Base-by-base conservation (phyloP, 2,329 filamentous ascomycete species). In the Rugonectria rugulosa region DNA sequence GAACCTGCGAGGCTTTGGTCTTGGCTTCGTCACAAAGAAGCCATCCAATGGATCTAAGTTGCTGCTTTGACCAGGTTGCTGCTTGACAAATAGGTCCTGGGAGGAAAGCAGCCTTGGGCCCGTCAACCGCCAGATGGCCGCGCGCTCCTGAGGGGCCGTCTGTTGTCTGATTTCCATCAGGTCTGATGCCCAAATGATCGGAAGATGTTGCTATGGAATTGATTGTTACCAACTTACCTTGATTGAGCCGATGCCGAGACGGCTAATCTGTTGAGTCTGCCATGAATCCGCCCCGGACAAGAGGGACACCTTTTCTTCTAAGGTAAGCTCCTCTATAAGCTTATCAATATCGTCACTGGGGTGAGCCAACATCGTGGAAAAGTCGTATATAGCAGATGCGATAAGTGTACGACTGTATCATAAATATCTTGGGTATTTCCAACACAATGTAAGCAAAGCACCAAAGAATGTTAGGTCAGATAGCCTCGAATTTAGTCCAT, bases 1-100 rank as follows among this genome's bases (percentile, higher is more conserved):
- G 82, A 9, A 90, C 81, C 65, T 91, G 87, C 9, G 88, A 80
- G 49, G 88, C 88, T 73, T 92, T 92, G 50, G 56, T 56, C 10
- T 60, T 64, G 0, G 67, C 60, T 37, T 73, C 86, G 15, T 82
- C 78, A 10, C 80, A 85, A 58, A 88, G 79, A 10, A 85, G 72
- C 11, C 76, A 72, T 14, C 86, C 86, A 14, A 86, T 76, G 44
- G 80, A 88, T 59, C 20, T 56, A 64, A 9, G 65, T 68, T 10
- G 65, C 70, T 19, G 59, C n/a, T n/a, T n/a, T n/a, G n/a, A n/a
- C n/a, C n/a, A n/a, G n/a, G n/a, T n/a, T n/a, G n/a, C n/a, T n/a
- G n/a, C n/a, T n/a, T n/a, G n/a, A n/a, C n/a, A n/a, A n/a, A n/a
- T n/a, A n/a, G n/a, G n/a, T n/a, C n/a, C n/a, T n/a, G n/a, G n/a